Base-by-base conservation (phyloP, 2,329 filamentous ascomycete species). In the Cordyceps farinosa region DNA sequence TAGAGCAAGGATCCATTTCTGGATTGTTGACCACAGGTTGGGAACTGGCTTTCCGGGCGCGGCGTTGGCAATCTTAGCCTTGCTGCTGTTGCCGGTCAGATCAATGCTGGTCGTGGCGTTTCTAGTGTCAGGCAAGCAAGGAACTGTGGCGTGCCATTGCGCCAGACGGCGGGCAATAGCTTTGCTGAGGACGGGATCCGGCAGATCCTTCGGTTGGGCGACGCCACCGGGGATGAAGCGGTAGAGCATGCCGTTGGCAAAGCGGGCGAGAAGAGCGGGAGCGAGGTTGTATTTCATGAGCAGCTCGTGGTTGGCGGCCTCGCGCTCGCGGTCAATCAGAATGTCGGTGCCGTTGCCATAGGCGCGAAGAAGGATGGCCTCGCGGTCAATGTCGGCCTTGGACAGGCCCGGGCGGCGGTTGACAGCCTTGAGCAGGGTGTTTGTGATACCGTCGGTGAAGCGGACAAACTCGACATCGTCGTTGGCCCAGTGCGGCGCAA, bases 371-470 rank as follows among this genome's bases (percentile, higher is more conserved):
- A 99, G 82, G 68, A 98, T 86, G 40, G 95, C 90, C 68, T 96
- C 91, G 66, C 84, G 84, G 76, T 98, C 93, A 68, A 94, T 83
- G 60, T 92, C 86, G n/a, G 72, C 66, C 70, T 90, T 85, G 57
- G 90, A 88, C 68, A 89, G 81, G 56, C 90, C 91, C 1, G 80
- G 75, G 32, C 81, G 82, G 68, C 82, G 84, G 74, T 91, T 91
- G 72, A 90, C 78, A n/a, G 88, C 87, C 75, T 93, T 93, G 67
- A 92, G 82, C 55, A 94, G 80, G 56, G 93, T 98, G 78, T 99
- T 99, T 68, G 95, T 99, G 78, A 98, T 99, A 73, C 95, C 95
- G 72, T 99, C 95, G 45, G 92, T 99, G 80, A 98, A 99, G 67
- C 90, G 89, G 68, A 92, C 84, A 73, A 98, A 91, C 71, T 95